Percentiles rank a stretch among this genome's conserved stretches.
Conservation (phyloP, 1,284 basidiomycete genomes). For the Boletellus deceptivus region DNA sequence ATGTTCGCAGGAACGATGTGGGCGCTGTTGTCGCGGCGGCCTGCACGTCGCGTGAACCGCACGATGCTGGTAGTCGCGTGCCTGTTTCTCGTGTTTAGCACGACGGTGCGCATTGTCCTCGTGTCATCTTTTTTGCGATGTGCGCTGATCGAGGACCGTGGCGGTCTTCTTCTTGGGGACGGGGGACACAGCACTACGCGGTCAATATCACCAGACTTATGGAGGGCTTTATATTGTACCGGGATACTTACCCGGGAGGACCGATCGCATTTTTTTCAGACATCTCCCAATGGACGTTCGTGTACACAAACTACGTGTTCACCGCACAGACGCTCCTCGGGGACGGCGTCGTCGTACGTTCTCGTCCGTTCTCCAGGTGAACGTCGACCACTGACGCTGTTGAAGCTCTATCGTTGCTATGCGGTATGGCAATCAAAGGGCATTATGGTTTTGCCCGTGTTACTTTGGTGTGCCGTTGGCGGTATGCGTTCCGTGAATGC, state of each 20-base stretch:
- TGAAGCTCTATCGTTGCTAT: conserved; percentile 28
- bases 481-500: conserved; percentile 8
- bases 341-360: conserved; percentile 30
- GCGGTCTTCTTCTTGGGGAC: background rate
- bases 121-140: background rate
- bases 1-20: conserved; percentile 22
- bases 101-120: conserved; percentile 6
- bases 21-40: conserved; percentile 5
- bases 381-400: background rate
- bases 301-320: conserved; percentile 31
- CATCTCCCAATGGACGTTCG: conserved; percentile 29
- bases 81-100: conserved; percentile 16
- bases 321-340: conserved; percentile 35
- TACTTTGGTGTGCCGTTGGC: conserved; percentile 21
- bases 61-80: conserved; percentile 15
- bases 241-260: background rate
- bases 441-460: conserved; percentile 17
- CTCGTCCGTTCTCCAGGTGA: background rate
- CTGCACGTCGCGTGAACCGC: conserved; percentile 3
- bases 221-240: conserved; percentile 10
- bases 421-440: conserved; percentile 21
- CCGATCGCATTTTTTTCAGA: conserved; percentile 24
- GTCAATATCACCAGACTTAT: conserved; percentile 20
- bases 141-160: background rate
- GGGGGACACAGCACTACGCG: conserved; percentile 18